These are phyloP conservation scores for Aspergillus sp. DNA, from an alignment of 2,329 filamentous ascomycete species.

Conservation along the genomic window DNA sequence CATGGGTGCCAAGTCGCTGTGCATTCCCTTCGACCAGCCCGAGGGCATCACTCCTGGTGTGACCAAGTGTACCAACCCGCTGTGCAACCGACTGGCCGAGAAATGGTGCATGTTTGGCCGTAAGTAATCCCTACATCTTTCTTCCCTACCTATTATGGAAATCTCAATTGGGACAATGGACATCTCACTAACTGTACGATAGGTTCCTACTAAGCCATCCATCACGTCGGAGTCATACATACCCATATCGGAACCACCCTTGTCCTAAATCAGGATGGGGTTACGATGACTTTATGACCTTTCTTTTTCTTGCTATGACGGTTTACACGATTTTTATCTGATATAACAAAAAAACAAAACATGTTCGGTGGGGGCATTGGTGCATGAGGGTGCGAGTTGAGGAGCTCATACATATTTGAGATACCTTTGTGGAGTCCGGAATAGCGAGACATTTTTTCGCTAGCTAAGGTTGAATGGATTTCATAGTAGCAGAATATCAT, in stretches of 20 bases:
- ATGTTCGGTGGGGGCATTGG: no score
- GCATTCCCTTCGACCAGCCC: constrained; percentile 82
- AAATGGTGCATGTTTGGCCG: constrained; percentile 91
- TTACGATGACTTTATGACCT: not conserved
- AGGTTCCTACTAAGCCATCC: constrained; percentile 24
- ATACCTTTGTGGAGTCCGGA: no score
- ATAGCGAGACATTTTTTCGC: no score
- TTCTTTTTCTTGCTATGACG: no score
- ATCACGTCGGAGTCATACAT: not conserved
- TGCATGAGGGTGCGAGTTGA: no score
- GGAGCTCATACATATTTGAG: no score
- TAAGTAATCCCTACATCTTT: constrained; percentile 30
- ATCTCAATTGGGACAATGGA: not conserved
- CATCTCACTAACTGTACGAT: constrained; percentile 4
- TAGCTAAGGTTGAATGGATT: no score
- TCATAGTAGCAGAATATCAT: no score
- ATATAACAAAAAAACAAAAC: no score
- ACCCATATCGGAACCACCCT: not conserved
- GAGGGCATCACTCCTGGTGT: constrained; percentile 71
- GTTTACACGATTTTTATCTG: no score
- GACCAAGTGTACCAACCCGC: constrained; percentile 88
- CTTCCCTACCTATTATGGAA: not conserved
- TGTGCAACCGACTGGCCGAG: constrained; percentile 71
- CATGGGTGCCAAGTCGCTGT: constrained; percentile 73
- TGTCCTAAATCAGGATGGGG: not conserved